phyloP scores from a whole-genome alignment of 2,329 filamentous ascomycete genomes.

The Fusarium hostae region DNA sequence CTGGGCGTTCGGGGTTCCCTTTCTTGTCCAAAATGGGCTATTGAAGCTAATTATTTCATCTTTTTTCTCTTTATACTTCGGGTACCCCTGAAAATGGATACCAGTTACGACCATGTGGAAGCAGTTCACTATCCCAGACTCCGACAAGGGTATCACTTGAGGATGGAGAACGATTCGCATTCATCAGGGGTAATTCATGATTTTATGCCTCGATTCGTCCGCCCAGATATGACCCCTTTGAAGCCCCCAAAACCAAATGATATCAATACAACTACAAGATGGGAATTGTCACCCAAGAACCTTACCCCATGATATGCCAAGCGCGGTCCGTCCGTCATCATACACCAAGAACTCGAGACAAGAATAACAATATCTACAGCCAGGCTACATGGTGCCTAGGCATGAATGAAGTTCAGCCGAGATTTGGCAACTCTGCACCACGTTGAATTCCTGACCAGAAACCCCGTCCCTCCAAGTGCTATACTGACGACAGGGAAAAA shows the following conservation, averaged over 20 bases:
- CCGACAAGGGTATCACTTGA: not conserved
- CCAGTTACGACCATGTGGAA: not conserved
- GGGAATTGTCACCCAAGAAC: slow-evolving; percentile 34
- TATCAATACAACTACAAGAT: slow-evolving; percentile 41
- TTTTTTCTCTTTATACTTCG: not conserved
- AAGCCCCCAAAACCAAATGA: slow-evolving; percentile 13
- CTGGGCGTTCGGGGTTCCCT: slow-evolving; percentile 35
- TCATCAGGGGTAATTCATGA: slow-evolving; percentile 20
- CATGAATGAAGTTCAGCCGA: slow-evolving; percentile 5
- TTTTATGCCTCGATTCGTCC: slow-evolving; percentile 32
- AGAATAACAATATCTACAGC: slow-evolving; percentile 41
- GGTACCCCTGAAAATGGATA: not conserved
- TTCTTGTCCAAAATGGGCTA: slow-evolving; percentile 1
- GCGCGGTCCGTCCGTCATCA: slow-evolving; percentile 35
- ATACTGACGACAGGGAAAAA: slow-evolving; percentile 14
- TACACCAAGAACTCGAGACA: slow-evolving; percentile 43
- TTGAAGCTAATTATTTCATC: not conserved
- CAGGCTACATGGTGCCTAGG: slow-evolving; percentile 32
- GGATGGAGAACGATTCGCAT: not conserved
- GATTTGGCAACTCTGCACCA: slow-evolving; percentile 4
- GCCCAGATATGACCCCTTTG: slow-evolving; percentile 8
- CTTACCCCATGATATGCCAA: slow-evolving; percentile 41
- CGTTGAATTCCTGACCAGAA: not conserved
- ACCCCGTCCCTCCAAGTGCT: slow-evolving; percentile 1
- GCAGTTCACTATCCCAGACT: not conserved